Evolutionary conservation across 352 stramenopile species (phyloP).

Genomic region (Phytophthora pisi): DNA sequence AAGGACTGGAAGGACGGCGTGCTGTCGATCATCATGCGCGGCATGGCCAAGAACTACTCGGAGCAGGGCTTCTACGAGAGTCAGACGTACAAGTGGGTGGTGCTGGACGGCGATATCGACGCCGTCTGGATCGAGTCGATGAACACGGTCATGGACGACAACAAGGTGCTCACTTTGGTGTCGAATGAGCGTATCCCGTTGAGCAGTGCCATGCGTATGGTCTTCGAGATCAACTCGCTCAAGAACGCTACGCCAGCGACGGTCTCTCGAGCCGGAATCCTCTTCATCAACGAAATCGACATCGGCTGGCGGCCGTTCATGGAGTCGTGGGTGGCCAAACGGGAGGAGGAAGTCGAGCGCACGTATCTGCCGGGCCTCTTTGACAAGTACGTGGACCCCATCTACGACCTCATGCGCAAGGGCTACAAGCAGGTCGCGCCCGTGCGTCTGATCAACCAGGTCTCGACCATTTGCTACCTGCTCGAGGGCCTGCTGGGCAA

Average conservation of each 20-base stretch:
- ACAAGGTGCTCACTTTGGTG: constrained; percentile 95
- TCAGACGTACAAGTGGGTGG: constrained; percentile 91
- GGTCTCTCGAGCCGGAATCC: constrained; percentile 86
- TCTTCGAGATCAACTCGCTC: constrained; percentile 91
- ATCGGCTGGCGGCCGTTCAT: constrained; percentile 97
- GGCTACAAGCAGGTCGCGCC: constrained; percentile 96
- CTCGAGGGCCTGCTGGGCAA: constrained; percentile 92
- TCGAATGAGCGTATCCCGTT: constrained; percentile 89
- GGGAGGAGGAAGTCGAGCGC: constrained; percentile 91
- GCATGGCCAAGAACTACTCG: constrained; percentile 90
- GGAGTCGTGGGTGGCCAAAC: constrained; percentile 94
- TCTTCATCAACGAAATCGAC: constrained; percentile 90
- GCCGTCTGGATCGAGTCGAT: constrained; percentile 93
- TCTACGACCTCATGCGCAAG: constrained; percentile 94
- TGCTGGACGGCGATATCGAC: constrained; percentile 89
- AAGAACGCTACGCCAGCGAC: constrained; percentile 89
- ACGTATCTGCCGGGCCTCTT: constrained; percentile 94
- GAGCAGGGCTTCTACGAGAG: constrained; percentile 96
- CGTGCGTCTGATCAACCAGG: constrained; percentile 95
- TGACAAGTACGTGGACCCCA: constrained; percentile 96
- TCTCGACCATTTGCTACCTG: constrained; percentile 96
- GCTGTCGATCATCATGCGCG: constrained; percentile 90
- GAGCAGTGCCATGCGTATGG: constrained; percentile 88
- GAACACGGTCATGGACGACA: constrained; percentile 99
- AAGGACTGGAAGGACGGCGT: constrained; percentile 92